These are phyloP conservation scores for Curvularia sp. DNA, from an alignment of 2,329 filamentous ascomycete genomes.

Conservation along the genomic window DNA sequence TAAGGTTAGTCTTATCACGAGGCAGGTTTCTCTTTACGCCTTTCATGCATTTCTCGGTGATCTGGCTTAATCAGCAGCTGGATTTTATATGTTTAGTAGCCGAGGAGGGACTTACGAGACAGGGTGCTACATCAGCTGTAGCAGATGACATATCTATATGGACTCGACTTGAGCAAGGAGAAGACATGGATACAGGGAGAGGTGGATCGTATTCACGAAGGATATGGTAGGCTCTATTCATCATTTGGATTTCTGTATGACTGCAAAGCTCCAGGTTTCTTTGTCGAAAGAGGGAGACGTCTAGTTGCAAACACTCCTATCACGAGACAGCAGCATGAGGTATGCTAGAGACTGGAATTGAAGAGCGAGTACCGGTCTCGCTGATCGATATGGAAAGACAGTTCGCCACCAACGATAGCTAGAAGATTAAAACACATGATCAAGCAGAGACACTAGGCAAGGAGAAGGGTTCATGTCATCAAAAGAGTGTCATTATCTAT, in stretches of 20 bases:
- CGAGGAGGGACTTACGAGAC: not conserved
- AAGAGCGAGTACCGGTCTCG: not conserved
- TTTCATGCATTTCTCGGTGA: slow-evolving; percentile 10
- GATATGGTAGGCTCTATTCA: not conserved
- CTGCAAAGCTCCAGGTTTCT: not conserved
- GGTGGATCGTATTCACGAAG: slow-evolving; percentile 1
- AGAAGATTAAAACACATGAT: not conserved
- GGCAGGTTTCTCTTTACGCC: not conserved
- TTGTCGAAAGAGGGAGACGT: not conserved
- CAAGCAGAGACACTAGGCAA: not conserved
- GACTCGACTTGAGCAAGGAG: not conserved
- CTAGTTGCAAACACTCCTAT: not conserved
- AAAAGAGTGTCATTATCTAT: slow-evolving; percentile 16
- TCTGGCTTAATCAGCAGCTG: slow-evolving; percentile 9
- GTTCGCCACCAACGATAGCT: not conserved
- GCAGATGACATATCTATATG: not conserved
- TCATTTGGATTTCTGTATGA: not conserved
- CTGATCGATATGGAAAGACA: not conserved
- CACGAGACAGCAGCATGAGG: not conserved
- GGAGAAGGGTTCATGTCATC: not conserved
- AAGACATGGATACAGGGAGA: not conserved
- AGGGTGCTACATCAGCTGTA: not conserved
- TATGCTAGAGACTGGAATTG: not conserved
- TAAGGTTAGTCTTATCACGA: not conserved
- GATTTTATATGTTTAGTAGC: not conserved